Conservation (phyloP, 164 flowering plant genomes). For the Cinnamomum micranthum region DNA sequence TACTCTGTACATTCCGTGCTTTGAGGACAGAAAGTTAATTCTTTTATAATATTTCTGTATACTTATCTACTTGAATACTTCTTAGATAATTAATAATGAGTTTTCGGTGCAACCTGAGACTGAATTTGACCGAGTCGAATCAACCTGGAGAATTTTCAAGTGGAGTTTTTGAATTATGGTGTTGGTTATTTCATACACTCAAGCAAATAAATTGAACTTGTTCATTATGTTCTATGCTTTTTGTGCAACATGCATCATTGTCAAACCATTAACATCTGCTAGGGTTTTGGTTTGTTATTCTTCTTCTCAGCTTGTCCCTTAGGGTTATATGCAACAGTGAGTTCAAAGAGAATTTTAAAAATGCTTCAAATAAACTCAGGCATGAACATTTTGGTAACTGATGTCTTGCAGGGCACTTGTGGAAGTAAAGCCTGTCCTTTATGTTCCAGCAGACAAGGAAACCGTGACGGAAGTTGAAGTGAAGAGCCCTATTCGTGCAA, state of each 20-base stretch:
- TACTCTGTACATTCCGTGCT: too few species aligned
- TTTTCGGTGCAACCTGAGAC: not conserved
- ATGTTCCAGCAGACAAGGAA: conserved; percentile 38
- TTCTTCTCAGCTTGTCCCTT: too few species aligned
- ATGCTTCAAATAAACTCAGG: not conserved
- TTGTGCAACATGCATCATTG: not conserved
- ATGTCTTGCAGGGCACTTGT: conserved; percentile 67
- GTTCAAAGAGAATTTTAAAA: not conserved
- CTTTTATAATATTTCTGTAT: too few species aligned
- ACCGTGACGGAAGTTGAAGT: conserved; percentile 14
- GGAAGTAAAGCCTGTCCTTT: conserved; percentile 82
- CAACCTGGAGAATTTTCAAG: not conserved
- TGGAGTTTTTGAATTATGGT: not conserved
- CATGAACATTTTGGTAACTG: not conserved
- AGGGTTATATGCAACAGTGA: not conserved
- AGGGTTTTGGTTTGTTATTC: too few species aligned
- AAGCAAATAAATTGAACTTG: not conserved
- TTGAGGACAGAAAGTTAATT: too few species aligned
- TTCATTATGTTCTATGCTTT: not conserved
- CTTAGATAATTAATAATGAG: not conserved
- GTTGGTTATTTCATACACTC: not conserved
- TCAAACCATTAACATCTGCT: too few species aligned
- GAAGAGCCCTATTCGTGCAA: conserved; percentile 17
- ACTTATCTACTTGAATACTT: not conserved
- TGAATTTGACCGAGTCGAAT: not conserved